These are phyloP conservation scores for Tylopilus sp. DNA, from an alignment of 768 basidiomycete species.

Conservation along the genomic window DNA sequence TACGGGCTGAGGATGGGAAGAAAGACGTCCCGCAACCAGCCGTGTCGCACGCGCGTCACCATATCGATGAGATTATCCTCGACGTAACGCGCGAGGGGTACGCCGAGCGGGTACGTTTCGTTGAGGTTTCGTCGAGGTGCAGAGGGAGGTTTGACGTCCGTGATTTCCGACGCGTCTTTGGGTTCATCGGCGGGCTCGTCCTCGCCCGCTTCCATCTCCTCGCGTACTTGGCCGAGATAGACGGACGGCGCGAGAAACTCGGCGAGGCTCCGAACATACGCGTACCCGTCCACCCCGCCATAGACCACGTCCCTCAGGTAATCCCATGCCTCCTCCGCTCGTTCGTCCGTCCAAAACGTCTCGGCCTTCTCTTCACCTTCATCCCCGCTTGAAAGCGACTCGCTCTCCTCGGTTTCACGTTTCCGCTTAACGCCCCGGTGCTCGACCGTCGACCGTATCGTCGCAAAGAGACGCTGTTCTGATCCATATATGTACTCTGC, in stretches of 20 bases:
- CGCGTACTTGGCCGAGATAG: constrained; percentile 1
- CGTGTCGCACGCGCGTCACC: constrained; percentile 41
- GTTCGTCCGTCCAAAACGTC: constrained; percentile 47
- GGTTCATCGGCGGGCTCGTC: neutral
- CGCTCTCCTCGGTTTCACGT: constrained; percentile 12
- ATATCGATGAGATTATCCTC: constrained; percentile 39
- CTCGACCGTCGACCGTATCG: constrained; percentile 38
- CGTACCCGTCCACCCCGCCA: constrained; percentile 72
- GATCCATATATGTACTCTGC: constrained; percentile 13
- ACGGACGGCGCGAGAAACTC: constrained; percentile 52
- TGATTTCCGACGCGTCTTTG: neutral
- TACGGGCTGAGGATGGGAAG: too few relatives aligned
- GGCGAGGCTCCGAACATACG: constrained; percentile 73
- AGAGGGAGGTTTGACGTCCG: neutral
- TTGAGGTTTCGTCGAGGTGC: neutral
- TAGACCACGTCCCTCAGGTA: constrained; percentile 74
- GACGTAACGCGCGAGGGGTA: constrained; percentile 39
- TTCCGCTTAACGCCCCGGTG: constrained; percentile 17
- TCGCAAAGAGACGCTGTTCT: constrained; percentile 29
- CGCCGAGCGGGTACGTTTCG: constrained; percentile 22
- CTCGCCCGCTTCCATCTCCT: neutral
- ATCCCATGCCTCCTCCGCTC: constrained; percentile 56
- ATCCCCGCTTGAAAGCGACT: neutral
- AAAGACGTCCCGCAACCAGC: constrained; percentile 31
- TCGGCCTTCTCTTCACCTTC: constrained; percentile 16